Conservation (phyloP, 768 basidiomycete species). For the Russula griseocarnosa region DNA sequence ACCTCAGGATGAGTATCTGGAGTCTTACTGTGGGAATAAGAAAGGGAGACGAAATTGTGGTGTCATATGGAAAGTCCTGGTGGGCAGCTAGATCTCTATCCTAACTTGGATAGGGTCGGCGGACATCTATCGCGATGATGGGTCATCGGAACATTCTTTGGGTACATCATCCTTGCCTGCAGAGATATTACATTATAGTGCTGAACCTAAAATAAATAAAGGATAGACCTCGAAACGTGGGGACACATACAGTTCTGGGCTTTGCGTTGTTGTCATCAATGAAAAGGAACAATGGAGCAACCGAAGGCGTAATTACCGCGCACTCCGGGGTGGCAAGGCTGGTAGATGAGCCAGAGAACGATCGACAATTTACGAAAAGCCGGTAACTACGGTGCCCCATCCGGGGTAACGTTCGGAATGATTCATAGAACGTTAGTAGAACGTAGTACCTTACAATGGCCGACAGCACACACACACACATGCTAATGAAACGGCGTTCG, state of each 20-base stretch:
- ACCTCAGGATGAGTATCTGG: slow-evolving; percentile 76
- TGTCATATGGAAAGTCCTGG: slow-evolving; percentile 86
- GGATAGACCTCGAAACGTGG: slow-evolving; percentile 16
- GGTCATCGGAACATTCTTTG: slow-evolving; percentile 10
- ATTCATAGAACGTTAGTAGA: slow-evolving; percentile 9
- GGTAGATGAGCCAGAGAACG: slow-evolving; percentile 6
- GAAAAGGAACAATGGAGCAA: slow-evolving; percentile 8
- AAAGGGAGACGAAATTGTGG: slow-evolving; percentile 81
- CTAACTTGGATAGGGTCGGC: slow-evolving; percentile 7
- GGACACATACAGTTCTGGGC: slow-evolving; percentile 15
- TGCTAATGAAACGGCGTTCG: slow-evolving; percentile 26
- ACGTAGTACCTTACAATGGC: slow-evolving; percentile 3
- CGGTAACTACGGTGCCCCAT: slow-evolving; percentile 2
- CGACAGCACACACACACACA: neutral
- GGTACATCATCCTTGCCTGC: slow-evolving; percentile 1
- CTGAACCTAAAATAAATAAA: slow-evolving; percentile 23
- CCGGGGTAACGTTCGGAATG: neutral
- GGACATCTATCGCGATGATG: slow-evolving; percentile 12
- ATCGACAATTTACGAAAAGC: slow-evolving; percentile 21
- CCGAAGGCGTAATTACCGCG: slow-evolving; percentile 11
- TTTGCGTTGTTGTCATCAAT: slow-evolving; percentile 1
- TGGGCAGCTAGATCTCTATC: slow-evolving; percentile 52
- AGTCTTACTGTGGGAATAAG: slow-evolving; percentile 53
- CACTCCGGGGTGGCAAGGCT: slow-evolving; percentile 7
- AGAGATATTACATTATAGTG: slow-evolving; percentile 9